Evolutionary conservation across 2,329 filamentous ascomycete genomes (phyloP), one percentile per base, ranked within the genome.

Genomic region (Pseudogymnoascus sp.): DNA sequence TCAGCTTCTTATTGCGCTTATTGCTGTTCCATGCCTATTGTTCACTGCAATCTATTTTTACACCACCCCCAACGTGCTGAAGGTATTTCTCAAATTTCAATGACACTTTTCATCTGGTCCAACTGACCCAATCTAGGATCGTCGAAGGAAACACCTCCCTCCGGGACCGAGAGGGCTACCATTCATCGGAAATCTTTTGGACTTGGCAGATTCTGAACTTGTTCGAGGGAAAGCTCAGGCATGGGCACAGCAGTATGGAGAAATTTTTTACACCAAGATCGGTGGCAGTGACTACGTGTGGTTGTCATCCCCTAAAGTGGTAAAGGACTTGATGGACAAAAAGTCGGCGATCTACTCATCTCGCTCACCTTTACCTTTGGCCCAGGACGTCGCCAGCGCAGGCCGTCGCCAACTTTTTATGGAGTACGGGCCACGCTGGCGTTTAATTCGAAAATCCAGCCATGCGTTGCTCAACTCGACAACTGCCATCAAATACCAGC

Each of bases 211-310:
- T 31, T 69, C 70, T 1, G 73, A 75, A 63, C 63, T 64, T 21
- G 28, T 69, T 5, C 67, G 59, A 1, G 50, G 64, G 44, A 72
- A 73, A 65, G 72, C 72, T 2, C 67, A 68, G 4, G 53, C 74
- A 61, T 80, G 77, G 77, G 75, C 77, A 0, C 65, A 67, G 2
- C 62, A 76, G 61, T 79, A 78, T 67, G 79, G 79, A 37, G 78
- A 80, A n/a, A 62, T 80, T 4, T 80, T 75, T 70, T 75, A 75
- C 63, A 68, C 81, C 16, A 72, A 74, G 2, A 67, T 80, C 4
- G 79, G 79, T 5, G 78, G 76, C 75, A 73, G 79, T 56, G 74
- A 78, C 64, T 81, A 77, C 77, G 75, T 78, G 16, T 71, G 79
- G 64, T 66, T 81, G 28, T 79, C 78, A 67, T 76, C 69, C 12